Evolutionary conservation across 2,329 filamentous ascomycete genomes (phyloP).

Genomic region (Furcasterigmium furcatum): DNA sequence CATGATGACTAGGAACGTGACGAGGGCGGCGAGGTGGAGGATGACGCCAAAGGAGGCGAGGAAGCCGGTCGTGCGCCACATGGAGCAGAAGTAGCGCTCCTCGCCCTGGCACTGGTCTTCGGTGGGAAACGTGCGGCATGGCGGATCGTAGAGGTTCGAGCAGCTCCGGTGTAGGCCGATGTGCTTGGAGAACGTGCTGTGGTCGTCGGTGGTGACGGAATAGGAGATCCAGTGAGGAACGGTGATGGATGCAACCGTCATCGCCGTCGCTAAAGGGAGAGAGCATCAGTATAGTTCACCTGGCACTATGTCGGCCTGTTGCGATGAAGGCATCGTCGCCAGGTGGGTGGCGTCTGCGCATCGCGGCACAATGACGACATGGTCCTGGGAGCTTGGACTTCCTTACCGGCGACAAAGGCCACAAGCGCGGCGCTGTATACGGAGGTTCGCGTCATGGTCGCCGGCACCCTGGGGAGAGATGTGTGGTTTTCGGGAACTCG

Average conservation of each 20-base stretch:
- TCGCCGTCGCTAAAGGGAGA: conserved; percentile 54
- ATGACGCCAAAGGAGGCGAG: conserved; percentile 81
- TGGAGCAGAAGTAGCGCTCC: conserved; percentile 77
- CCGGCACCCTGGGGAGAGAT: no score
- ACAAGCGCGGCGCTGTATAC: conserved; percentile 39
- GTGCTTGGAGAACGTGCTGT: conserved; percentile 49
- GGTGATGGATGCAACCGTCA: conserved; percentile 68
- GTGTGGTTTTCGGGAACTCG: not conserved
- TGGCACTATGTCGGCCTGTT: no score
- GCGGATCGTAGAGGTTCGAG: conserved; percentile 61
- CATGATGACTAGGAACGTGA: conserved; percentile 75
- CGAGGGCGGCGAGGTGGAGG: conserved; percentile 76
- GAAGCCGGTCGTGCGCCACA: conserved; percentile 89
- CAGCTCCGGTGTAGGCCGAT: conserved; percentile 83
- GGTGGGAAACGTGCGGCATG: conserved; percentile 64
- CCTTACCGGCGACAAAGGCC: conserved; percentile 41
- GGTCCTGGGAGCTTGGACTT: not conserved
- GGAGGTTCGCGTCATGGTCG: conserved; percentile 37
- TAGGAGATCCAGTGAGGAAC: conserved; percentile 71
- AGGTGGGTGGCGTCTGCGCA: not conserved
- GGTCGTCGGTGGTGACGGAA: conserved; percentile 45
- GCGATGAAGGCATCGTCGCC: no score
- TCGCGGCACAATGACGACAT: conserved; percentile 8
- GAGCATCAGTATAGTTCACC: conserved; percentile 26
- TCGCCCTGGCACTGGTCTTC: conserved; percentile 63